phyloP scores from a whole-genome alignment of 495 filamentous ascomycete species.

The Xylaria nigripes region DNA sequence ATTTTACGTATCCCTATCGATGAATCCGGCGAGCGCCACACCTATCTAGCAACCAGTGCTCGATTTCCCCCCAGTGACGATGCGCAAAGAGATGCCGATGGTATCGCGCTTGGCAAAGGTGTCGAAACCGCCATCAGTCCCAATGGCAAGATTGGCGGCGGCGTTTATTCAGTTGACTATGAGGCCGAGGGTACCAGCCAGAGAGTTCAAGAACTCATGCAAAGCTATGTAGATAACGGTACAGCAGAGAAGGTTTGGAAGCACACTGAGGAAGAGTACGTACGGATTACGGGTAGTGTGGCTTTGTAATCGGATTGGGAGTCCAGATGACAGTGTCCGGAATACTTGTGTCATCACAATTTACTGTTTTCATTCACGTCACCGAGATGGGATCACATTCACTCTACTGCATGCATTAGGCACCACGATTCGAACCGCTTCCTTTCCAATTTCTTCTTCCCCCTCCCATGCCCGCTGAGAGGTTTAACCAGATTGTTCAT shows the following conservation, averaged over 20 bases:
- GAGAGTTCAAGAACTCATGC: slow-evolving; percentile 32
- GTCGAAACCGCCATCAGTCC: slow-evolving; percentile 31
- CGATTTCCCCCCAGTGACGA: slow-evolving; percentile 28
- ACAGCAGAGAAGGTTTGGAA: slow-evolving; percentile 40
- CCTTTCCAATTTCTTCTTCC: too few species aligned
- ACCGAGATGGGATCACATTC: too few species aligned
- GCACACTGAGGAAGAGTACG: slow-evolving; percentile 42
- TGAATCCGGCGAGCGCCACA: slow-evolving; percentile 42
- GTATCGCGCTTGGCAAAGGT: slow-evolving; percentile 24
- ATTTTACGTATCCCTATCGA: slow-evolving; percentile 17
- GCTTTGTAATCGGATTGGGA: too few species aligned
- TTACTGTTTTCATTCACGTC: too few species aligned
- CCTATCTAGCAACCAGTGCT: slow-evolving; percentile 41
- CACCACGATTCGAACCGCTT: too few species aligned
- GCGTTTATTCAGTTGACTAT: slow-evolving; percentile 44
- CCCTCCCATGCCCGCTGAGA: too few species aligned
- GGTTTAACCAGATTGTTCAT: too few species aligned
- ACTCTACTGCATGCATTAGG: too few species aligned
- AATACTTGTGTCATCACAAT: too few species aligned
- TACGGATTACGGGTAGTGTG: slow-evolving; percentile 23
- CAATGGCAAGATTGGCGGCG: slow-evolving; percentile 41
- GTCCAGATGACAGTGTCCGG: too few species aligned
- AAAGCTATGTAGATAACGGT: slow-evolving; percentile 31
- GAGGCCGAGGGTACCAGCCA: slow-evolving; percentile 31
- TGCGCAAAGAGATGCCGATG: slow-evolving; percentile 7